Conservation (phyloP, 371 early-diverging fungal genomes). For the Circinella minor region DNA sequence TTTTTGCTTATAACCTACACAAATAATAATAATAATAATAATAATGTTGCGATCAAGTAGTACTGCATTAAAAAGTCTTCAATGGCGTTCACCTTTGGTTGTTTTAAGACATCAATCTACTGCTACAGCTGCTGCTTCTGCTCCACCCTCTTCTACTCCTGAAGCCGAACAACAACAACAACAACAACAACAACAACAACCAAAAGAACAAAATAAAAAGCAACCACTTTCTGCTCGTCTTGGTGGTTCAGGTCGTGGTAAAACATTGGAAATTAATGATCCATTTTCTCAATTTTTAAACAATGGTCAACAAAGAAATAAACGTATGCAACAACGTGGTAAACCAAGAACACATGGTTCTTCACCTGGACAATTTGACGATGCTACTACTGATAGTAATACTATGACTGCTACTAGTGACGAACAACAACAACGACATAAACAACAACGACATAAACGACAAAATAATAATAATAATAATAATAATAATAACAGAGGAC, state of each 20-base stretch:
- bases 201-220: background rate
- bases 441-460: constrained; percentile 11
- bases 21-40: background rate
- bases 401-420: constrained; percentile 8
- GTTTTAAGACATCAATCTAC: constrained; percentile 12
- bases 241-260: constrained; percentile 50
- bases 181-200: background rate
- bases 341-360: constrained; percentile 16
- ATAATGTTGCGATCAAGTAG: constrained; percentile 16
- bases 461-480: too few relatives aligned
- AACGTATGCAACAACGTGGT: constrained; percentile 7
- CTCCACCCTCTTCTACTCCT: background rate
- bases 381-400: constrained; percentile 15
- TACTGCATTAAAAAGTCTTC: constrained; percentile 4
- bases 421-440: constrained; percentile 21
- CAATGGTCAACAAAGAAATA: constrained; percentile 18
- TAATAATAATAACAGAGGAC: too few relatives aligned
- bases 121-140: constrained; percentile 12
- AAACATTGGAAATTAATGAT: constrained; percentile 30
- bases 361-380: constrained; percentile 29
- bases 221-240: constrained; percentile 34
- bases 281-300: constrained; percentile 42
- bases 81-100: constrained; percentile 3
- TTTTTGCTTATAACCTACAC: too few relatives aligned
- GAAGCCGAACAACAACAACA: constrained; percentile 8